Conservation (phyloP, 495 filamentous ascomycete species). For the Aspergillus cavernicola region DNA sequence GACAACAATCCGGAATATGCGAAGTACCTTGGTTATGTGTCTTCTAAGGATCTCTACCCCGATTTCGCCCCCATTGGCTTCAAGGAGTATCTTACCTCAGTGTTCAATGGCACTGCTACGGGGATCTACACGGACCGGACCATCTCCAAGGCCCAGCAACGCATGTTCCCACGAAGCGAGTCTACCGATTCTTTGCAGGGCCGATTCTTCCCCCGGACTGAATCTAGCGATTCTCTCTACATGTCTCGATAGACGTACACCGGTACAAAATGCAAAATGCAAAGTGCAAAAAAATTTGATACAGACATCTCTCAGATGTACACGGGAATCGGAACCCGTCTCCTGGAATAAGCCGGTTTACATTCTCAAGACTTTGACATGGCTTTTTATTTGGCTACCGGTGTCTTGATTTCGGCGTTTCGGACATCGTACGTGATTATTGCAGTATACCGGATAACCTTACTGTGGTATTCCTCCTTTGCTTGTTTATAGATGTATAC, state of each 20-base stretch:
- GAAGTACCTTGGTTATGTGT: conserved; percentile 56
- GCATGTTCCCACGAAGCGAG: conserved; percentile 42
- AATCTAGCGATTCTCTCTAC: conserved; percentile 42
- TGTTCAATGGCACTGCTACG: conserved; percentile 40
- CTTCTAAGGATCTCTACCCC: conserved; percentile 54
- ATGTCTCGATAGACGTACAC: conserved; percentile 32
- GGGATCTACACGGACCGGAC: conserved; percentile 44
- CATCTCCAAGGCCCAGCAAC: conserved; percentile 41
- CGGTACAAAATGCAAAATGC: background rate
- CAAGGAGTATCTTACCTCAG: conserved; percentile 39
- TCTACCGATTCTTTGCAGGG: conserved; percentile 43
- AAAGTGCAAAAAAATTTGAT: background rate
- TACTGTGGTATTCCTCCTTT: conserved; percentile 1
- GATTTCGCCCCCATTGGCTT: conserved; percentile 43
- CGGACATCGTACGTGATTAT: background rate
- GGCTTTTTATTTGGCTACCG: background rate
- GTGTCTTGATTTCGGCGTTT: conserved; percentile 2
- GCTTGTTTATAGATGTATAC: conserved; percentile 11
- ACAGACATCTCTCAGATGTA: background rate
- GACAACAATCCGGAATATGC: conserved; percentile 57
- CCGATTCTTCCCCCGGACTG: conserved; percentile 40
- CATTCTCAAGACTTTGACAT: too few relatives aligned
- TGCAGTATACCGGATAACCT: background rate
- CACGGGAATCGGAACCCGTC: background rate
- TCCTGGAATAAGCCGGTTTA: background rate